These are phyloP conservation scores for Seiridium cupressi DNA, from an alignment of 2,329 filamentous ascomycete species.

Conservation along the genomic window DNA sequence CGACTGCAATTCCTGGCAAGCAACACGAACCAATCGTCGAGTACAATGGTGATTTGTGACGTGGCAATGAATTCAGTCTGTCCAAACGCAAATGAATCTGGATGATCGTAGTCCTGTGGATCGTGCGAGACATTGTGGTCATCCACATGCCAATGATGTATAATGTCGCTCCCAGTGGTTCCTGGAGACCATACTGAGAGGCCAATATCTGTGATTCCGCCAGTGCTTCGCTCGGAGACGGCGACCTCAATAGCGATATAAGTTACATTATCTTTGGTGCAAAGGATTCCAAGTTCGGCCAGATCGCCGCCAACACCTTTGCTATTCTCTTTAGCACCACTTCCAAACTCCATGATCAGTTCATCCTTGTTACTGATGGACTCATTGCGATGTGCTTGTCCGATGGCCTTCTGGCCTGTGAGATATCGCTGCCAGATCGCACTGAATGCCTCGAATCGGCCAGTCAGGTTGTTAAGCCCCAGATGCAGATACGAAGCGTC, in stretches of 20 bases:
- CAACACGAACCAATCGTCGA: background rate
- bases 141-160: background rate
- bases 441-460: too few species aligned
- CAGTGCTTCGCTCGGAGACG: background rate
- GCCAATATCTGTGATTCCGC: background rate
- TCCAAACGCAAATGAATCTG: constrained; percentile 32
- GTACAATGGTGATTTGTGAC: background rate
- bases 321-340: too few species aligned
- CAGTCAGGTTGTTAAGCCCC: too few species aligned
- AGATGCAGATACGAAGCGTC: too few species aligned
- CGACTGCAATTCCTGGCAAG: constrained; percentile 10
- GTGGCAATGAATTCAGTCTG: background rate
- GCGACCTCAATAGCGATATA: background rate
- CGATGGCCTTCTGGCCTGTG: too few species aligned
- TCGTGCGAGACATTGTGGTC: background rate
- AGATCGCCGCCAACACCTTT: background rate
- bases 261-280: background rate
- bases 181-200: background rate
- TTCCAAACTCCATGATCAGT: too few species aligned
- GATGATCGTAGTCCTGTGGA: constrained; percentile 13
- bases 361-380: too few species aligned
- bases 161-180: background rate
- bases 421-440: too few species aligned
- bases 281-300: background rate
- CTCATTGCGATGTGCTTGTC: too few species aligned